Evolutionary conservation across 768 basidiomycete genomes (phyloP), one percentile per base, ranked within the genome.

Genomic region (Macrolepiota fuliginosa): DNA sequence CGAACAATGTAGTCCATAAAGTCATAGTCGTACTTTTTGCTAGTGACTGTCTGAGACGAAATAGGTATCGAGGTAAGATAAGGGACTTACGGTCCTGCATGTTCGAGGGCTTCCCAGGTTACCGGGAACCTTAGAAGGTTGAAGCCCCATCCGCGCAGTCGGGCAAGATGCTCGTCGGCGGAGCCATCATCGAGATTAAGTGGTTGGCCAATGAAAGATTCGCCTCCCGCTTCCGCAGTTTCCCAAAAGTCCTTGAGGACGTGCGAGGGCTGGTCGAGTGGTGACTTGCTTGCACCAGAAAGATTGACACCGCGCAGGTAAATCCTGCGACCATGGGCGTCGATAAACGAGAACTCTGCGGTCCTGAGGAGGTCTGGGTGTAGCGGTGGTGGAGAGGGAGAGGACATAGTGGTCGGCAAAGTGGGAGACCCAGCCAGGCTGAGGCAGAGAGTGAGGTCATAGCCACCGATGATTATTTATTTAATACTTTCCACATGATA

Each of bases 41-140:
- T 98, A 65, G 17, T 47, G 11, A 22, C 35, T 7, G 36, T 54
- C 3, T 27, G 27, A 54, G 45, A 55, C 22, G 62, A 65, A 32
- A 58, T 39, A 54, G 22, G 29, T 37, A 62, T 17, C 35, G 37
- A 62, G 58, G 37, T 11, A 22, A 29, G 51, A 35, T 66, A 46
- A 29, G 47, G 45, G 0, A 89, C 96, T 86, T 72, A 97, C 94
- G 97, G 97, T 72, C 95, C 96, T 61, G 83, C 87, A 71, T 94
- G 94, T 73, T 98, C 97, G 15, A 99, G 74, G 0, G 92, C 83
- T 70, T 99, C 97, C 97, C 97, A 99, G 0, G 92, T 88, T n/a
- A 98, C 81, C 9, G 92, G 82, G 74, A 88, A 87, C 76, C 93
- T 78, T 17, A 98, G 75, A 70, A 90, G 78, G 68, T 94, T 97